phyloP scores from a whole-genome alignment of 192 early-diverging fungal genomes.

The Dissophora ornata region DNA sequence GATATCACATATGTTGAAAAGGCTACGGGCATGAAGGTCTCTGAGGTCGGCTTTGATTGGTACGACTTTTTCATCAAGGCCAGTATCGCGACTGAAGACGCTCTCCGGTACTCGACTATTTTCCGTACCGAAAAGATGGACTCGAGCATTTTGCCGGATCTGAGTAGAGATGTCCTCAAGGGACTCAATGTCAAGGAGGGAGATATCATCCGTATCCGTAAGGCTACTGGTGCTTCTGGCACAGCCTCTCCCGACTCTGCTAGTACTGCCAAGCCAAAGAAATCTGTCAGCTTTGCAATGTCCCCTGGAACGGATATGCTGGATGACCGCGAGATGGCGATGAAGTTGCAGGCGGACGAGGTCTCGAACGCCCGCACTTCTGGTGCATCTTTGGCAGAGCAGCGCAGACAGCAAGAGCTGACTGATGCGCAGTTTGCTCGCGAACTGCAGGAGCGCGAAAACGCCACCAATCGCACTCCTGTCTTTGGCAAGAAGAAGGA shows the following conservation, averaged over 20 bases:
- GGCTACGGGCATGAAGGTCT: constrained; percentile 58
- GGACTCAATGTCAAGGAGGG: constrained; percentile 85
- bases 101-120: constrained; percentile 81
- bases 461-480: constrained; percentile 38
- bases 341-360: constrained; percentile 53
- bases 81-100: constrained; percentile 77
- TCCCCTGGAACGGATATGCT: constrained; percentile 43
- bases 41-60: constrained; percentile 86
- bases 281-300: constrained; percentile 56
- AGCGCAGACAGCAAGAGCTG: constrained; percentile 60
- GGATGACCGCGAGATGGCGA: constrained; percentile 44
- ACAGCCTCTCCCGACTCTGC: constrained; percentile 56
- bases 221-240: constrained; percentile 64
- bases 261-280: constrained; percentile 49
- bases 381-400: constrained; percentile 46
- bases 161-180: constrained; percentile 80
- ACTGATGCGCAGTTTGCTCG: constrained; percentile 87
- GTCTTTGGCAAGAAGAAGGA: constrained; percentile 52
- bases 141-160: constrained; percentile 75
- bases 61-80: constrained; percentile 89
- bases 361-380: constrained; percentile 19
- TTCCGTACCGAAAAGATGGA: constrained; percentile 93
- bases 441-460: constrained; percentile 81
- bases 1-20: constrained; percentile 66
- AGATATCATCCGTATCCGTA: constrained; percentile 84